Base-by-base conservation (phyloP, 1,284 basidiomycete genomes). In the Chiua sp. region DNA sequence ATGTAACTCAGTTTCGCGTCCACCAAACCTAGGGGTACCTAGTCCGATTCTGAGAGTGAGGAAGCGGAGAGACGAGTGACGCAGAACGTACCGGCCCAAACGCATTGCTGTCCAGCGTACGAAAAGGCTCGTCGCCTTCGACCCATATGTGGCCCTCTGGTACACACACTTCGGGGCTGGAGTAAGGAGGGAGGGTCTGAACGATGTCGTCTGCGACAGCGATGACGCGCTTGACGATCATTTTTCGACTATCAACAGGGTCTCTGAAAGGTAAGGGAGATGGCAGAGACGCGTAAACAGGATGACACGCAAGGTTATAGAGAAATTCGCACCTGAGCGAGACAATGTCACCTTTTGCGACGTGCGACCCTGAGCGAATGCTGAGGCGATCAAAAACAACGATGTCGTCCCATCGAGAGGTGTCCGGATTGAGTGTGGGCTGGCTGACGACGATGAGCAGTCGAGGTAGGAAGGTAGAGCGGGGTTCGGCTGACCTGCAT, bases 351-450 rank as follows among this genome's bases (percentile, higher is more conserved):
- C 85, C 88, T 59, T 84, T 79, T 26, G 76, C 62, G 65, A 80
- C 83, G 16, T 75, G 74, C 39, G 53, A 57, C 11, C 72, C 63
- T 0, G 76, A 70, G 57, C 73, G 73, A 10, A 85, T 68, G 2
- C 81, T 78, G 62, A 79, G 73, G 12, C 82, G 81, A 72, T 89
- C 83, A 66, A 91, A 91, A 20, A 92, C 59, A 11, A 80, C 87
- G 46, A 90, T 69, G 68, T 92, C 91, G 59, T 80, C 78, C 79
- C 78, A 83, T 8, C 64, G 50, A 12, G 88, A 91, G 10, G 80
- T 79, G 67, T 91, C 85, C 37, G 90, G 91, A 68, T 92, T 92
- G 56, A 92, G 78, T 33, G 88, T 91, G 50, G 91, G 90, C 90
- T 22, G 33, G 26, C 35, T 22, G 47, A 22, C 18, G 37, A 26